A percentile compares a stretch with the other conserved stretches of the same genome.
phyloP scores from a whole-genome alignment of 2,329 filamentous ascomycete genomes.

The Penicillium sp. region DNA sequence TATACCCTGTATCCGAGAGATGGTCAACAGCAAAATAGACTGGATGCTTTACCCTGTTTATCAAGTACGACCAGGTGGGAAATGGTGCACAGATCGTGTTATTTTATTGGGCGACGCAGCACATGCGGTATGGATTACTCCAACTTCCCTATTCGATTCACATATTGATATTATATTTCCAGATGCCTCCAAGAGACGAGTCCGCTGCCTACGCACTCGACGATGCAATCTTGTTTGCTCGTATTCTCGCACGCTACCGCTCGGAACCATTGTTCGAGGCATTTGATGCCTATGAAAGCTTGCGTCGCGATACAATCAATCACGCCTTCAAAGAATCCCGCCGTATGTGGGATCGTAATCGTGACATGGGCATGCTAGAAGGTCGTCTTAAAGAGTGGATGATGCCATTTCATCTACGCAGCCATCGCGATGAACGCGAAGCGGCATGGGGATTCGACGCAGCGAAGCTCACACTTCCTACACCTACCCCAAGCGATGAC shows the following conservation, averaged over 20 bases:
- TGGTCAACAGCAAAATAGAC: conserved; percentile 38
- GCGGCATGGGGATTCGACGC: conserved; percentile 44
- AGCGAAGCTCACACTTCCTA: conserved; percentile 36
- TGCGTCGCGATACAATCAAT: conserved; percentile 43
- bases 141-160: background rate
- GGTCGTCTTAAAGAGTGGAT: conserved; percentile 45
- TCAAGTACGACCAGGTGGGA: conserved; percentile 41
- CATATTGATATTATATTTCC: conserved; percentile 9
- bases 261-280: conserved; percentile 35
- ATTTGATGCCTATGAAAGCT: conserved; percentile 44
- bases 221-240: conserved; percentile 49
- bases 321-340: conserved; percentile 45
- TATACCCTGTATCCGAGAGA: conserved; percentile 43
- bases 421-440: conserved; percentile 30
- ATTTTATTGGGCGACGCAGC: conserved; percentile 53
- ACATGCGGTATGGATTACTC: conserved; percentile 44
- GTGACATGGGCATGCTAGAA: conserved; percentile 42
- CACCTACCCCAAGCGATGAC: conserved; percentile 26
- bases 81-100: conserved; percentile 46
- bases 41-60: conserved; percentile 54
- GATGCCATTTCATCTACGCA: conserved; percentile 41
- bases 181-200: conserved; percentile 55
- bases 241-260: conserved; percentile 40
- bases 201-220: conserved; percentile 51
- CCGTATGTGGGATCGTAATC: conserved; percentile 45